Base-by-base conservation (phyloP, 2,329 filamentous ascomycete genomes). In the Beauveria asiatica region DNA sequence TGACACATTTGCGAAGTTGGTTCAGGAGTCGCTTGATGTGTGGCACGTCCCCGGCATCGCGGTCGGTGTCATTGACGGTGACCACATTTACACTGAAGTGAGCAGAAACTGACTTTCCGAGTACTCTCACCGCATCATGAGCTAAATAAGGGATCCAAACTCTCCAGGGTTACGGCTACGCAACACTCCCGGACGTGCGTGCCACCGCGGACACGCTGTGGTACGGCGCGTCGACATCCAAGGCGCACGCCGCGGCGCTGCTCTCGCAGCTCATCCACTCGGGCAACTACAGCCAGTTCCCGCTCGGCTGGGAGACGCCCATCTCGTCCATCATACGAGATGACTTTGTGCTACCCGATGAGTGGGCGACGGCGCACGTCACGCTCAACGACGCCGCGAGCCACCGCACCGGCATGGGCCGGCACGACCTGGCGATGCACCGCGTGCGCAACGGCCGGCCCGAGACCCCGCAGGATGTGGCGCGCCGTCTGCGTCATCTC, bases 141-240 rank as follows among this genome's bases (percentile, higher is more conserved):
- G 21, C 21, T 9, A 21, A n/a, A 11, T 1, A 37, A 0, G 10
- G 1, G 11, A 6, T 9, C 16, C 21, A 9, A 11, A 30, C 19
- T 16, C 16, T 41, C 4, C n/a, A 72, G 70, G 67, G 66, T 17
- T 72, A 69, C 45, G 70, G 71, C 3, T 64, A 63, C 27, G 67
- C 70, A 16, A 69, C 65, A 0, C 30, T 71, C 17, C 70, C 63
- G 62, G 78, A 76, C 73, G 73, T 37, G 71, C 75, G 63, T 69
- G 78, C 62, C 62, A 75, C 64, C 66, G 72, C 56, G 61, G 70
- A 78, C 33, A 84, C 81, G 0, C 72, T 85, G 3, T 85, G 80
- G 70, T 81, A 80, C 61, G 75, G 74, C 2, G 83, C 76, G 2
- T 83, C 80, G 46, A 83, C 77, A 1, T 83, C 80, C 21, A 86